Conservation (phyloP, 2,329 filamentous ascomycete species). For the Neofusicoccum sp. region DNA sequence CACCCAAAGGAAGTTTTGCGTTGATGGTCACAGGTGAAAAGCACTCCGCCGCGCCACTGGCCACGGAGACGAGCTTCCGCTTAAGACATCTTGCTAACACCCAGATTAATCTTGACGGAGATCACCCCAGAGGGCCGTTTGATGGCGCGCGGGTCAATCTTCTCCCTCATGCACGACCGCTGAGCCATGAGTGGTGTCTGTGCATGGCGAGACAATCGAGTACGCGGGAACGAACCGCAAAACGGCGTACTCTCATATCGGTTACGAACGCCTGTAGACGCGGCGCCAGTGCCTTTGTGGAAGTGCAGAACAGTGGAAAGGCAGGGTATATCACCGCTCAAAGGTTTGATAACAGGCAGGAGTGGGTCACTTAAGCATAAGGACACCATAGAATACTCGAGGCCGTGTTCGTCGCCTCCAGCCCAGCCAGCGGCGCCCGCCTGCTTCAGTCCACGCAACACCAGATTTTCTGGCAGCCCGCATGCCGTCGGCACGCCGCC, state of each 20-base stretch:
- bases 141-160: constrained; percentile 4
- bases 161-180: neutral
- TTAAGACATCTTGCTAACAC: constrained; percentile 8
- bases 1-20: constrained; percentile 6
- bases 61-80: neutral
- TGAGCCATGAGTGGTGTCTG: constrained; percentile 3
- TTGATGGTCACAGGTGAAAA: neutral
- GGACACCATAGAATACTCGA: neutral
- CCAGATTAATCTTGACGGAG: constrained; percentile 3
- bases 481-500: neutral
- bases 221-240: constrained; percentile 8
- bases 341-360: neutral
- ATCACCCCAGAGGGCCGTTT: constrained; percentile 10
- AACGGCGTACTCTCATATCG: constrained; percentile 2
- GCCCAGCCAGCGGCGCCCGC: neutral
- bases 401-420: neutral
- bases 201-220: constrained; percentile 17
- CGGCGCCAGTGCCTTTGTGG: neutral
- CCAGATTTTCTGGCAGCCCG: neutral
- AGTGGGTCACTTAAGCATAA: neutral
- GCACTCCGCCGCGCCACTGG: neutral
- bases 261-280: neutral
- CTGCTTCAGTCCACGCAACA: neutral
- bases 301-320: neutral
- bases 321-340: neutral